Conservation (phyloP, 2,329 filamentous ascomycete species). For the Pseudocercospora vitis region DNA sequence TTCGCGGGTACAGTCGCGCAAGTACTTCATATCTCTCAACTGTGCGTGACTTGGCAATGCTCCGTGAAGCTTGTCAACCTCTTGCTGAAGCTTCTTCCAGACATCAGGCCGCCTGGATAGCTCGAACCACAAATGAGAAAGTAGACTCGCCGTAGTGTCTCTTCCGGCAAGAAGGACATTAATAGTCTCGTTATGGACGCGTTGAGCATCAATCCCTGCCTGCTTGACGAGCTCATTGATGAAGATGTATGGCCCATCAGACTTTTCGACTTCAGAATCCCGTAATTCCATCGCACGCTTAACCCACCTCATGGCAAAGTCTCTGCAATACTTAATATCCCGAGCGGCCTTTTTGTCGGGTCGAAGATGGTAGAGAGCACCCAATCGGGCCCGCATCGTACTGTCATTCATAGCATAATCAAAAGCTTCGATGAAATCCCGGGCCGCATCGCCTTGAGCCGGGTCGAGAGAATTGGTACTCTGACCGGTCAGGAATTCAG, state of each 20-base stretch:
- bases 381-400: slow-evolving; percentile 11
- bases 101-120: slow-evolving; percentile 26
- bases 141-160: slow-evolving; percentile 53
- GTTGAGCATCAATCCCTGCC: slow-evolving; percentile 42
- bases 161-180: slow-evolving; percentile 53
- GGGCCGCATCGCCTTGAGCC: slow-evolving; percentile 14
- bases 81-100: slow-evolving; percentile 26
- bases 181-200: slow-evolving; percentile 45
- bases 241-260: slow-evolving; percentile 45
- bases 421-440: slow-evolving; percentile 19
- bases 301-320: slow-evolving; percentile 16
- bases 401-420: slow-evolving; percentile 17
- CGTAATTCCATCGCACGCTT: slow-evolving; percentile 20
- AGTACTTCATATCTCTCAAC: slow-evolving; percentile 32
- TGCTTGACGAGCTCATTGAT: slow-evolving; percentile 57
- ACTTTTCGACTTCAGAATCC: slow-evolving; percentile 14
- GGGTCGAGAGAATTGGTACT: slow-evolving; percentile 26
- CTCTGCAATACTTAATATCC: slow-evolving; percentile 2
- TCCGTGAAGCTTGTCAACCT: slow-evolving; percentile 26
- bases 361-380: slow-evolving; percentile 13
- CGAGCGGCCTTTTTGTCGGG: slow-evolving; percentile 19
- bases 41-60: slow-evolving; percentile 44
- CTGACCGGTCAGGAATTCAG: slow-evolving; percentile 65
- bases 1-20: slow-evolving; percentile 63
- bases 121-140: slow-evolving; percentile 43